Evolutionary conservation across 2,329 filamentous ascomycete genomes (phyloP), one percentile per base, ranked within the genome.

Genomic region (Aphanocladium album): DNA sequence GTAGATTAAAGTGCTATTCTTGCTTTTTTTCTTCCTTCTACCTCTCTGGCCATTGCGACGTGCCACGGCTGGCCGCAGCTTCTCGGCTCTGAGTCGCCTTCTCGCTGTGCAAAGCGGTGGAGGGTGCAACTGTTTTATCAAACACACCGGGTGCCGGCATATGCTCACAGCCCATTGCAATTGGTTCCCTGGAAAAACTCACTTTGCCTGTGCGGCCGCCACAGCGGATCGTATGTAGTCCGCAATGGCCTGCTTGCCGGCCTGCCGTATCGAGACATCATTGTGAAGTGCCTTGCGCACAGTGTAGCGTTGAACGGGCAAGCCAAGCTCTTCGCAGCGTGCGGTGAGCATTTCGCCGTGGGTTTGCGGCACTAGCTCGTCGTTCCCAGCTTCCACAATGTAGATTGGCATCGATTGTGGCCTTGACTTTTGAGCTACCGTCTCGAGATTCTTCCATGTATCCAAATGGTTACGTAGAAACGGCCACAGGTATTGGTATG

Each of bases 401-500:
- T 80, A 76, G 2, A 84, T 67, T 1, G 79, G 79, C 11, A 63
- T 63, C 17, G 60, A 57, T 5, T 58, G 46, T 1, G 63, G 64
- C 47, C 61, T 60, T 25, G 60, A 67, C 58, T 64, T 66, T 55
- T 61, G 65, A 61, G 66, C 73, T 67, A 86, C 77, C 30, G 69
- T 57, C 3, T 71, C 75, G 33, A 86, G 64, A 63, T 85, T 85
- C 57, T 73, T 69, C 74, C 73, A 80, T 64, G 77, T 84, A 64
- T 86, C 80, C 39, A 86, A 73, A 45, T 83, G 81, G 62, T 82
- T 92, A 65, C 88, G 80, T 12, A 93, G 77, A 68, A 93, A 92
- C 0, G 87, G 88, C 79, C 85, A 85, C 0, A 93, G 78, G 69
- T 93, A 86, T 51, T 83, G 82, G 70, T 93, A 93, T 0, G 90